A percentile compares a stretch with the other conserved stretches of the same genome.
These are phyloP conservation scores for Passiflora organensis DNA, from an alignment of 345 rosid genomes.

Conservation along the genomic window DNA sequence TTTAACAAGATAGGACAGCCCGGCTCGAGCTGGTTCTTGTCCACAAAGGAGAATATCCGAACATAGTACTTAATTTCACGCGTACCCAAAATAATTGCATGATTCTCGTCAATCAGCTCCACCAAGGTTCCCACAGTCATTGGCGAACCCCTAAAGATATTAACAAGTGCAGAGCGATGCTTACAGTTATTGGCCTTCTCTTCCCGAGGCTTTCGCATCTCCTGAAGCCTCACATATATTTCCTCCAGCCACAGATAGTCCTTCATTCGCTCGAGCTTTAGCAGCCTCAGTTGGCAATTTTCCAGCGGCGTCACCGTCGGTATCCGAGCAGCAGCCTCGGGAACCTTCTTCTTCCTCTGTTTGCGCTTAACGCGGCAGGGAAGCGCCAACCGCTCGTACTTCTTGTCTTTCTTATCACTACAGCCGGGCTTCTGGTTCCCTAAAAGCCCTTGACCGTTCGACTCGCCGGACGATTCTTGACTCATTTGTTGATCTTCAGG, in stretches of 20 bases:
- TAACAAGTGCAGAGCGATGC: constrained; percentile 86
- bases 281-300: constrained; percentile 77
- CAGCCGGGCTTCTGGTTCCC: constrained; percentile 78
- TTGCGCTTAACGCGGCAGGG: constrained; percentile 87
- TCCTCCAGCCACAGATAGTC: constrained; percentile 94
- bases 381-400: constrained; percentile 87
- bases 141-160: constrained; percentile 86
- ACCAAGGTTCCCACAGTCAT: constrained; percentile 96
- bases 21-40: constrained; percentile 95
- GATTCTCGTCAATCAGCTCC: constrained; percentile 95
- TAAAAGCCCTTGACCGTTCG: constrained; percentile 53
- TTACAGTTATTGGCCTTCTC: constrained; percentile 98
- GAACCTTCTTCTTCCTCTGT: constrained; percentile 84
- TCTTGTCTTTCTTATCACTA: constrained; percentile 83
- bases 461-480: constrained; percentile 85
- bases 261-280: constrained; percentile 82
- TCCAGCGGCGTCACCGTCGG: constrained; percentile 77
- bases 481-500: constrained; percentile 41
- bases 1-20: constrained; percentile 97
- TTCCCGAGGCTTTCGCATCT: constrained; percentile 86
- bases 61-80: constrained; percentile 98
- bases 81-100: constrained; percentile 91
- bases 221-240: constrained; percentile 90
- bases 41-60: constrained; percentile 88
- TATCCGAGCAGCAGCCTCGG: constrained; percentile 86